Evolutionary conservation across 2,329 filamentous ascomycete genomes (phyloP), one percentile per base, ranked within the genome.

Genomic region (Colletotrichum sp.): DNA sequence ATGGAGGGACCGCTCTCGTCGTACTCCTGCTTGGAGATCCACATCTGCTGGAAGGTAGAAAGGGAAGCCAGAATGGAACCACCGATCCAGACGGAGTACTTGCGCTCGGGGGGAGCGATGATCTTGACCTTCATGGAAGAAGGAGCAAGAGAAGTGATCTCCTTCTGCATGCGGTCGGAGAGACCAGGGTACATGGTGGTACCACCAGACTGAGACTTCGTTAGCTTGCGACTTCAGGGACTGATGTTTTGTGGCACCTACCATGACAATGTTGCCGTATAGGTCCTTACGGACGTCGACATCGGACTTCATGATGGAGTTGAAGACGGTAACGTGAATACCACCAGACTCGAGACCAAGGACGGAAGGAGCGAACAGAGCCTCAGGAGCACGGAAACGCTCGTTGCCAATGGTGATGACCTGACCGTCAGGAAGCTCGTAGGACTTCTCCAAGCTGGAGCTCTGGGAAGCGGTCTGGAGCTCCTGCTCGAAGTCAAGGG

Each of bases 61-160:
- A 99, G 95, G 80, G 97, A 99, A 83, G 97, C 97, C 85, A 99
- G 91, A 90, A 99, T 99, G 89, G 97, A 99, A 93, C 97, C 97
- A 97, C 97, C 97, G 88, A 99, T 99, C 97, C 97, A 99, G 92
- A 99, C 97, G 79, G 97, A 98, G 95, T 99, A 99, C 93, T 99
- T 99, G 90, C 97, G 95, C 95, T 99, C 97, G 82, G 97, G 97
- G 83, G 97, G 97, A 90, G 97, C 97, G 87, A 99, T 98, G 90
- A 99, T 98, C 95, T 98, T 98, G 93, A 99, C 96, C 95, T 98
- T 98, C 97, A 99, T 98, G 85, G 96, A 98, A 81, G 97, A 98
- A 85, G 97, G 97, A 87, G 97, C 97, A 90, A 99, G 95, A 87
- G 96, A 94, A 87, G 96, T 98, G 88, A 99, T 98, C 92, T 99